Percentiles rank a stretch among this genome's conserved stretches.
phyloP scores from a whole-genome alignment of 225 moss, liverwort and hornwort species.

The Asterella californica region DNA sequence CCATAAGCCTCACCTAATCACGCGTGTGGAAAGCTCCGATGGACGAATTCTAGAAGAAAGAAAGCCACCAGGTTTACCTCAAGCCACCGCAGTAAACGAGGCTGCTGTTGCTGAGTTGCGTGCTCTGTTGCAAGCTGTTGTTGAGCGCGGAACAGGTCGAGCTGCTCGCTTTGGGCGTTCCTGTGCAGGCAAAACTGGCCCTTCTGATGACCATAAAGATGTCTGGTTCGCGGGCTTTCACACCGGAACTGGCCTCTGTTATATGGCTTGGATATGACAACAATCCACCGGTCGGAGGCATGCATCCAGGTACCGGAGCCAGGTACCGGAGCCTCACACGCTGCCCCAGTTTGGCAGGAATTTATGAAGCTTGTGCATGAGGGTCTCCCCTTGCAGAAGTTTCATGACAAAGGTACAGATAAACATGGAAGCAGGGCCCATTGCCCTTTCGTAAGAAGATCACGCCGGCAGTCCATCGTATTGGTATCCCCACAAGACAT shows the following conservation, averaged over 20 bases:
- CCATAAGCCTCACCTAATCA: constrained; percentile 68
- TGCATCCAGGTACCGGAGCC: constrained; percentile 98
- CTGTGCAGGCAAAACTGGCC: constrained; percentile 95
- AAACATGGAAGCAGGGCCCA: constrained; percentile 65
- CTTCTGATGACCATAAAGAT: constrained; percentile 92
- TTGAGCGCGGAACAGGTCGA: constrained; percentile 87
- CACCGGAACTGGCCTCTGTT: constrained; percentile 92
- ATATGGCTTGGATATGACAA: constrained; percentile 97
- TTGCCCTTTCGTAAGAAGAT: constrained; percentile 63
- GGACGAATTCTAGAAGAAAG: constrained; percentile 75
- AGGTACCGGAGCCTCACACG: constrained; percentile 92
- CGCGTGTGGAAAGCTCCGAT: constrained; percentile 64
- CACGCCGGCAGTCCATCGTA: constrained; percentile 35
- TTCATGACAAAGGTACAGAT: constrained; percentile 75
- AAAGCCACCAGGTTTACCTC: constrained; percentile 39
- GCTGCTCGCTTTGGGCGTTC: constrained; percentile 80
- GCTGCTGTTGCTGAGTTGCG: constrained; percentile 82
- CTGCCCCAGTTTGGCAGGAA: constrained; percentile 87
- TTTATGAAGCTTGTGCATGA: constrained; percentile 87
- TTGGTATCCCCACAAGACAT: constrained; percentile 30
- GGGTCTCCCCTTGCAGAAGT: constrained; percentile 73
- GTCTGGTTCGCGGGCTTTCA: constrained; percentile 99
- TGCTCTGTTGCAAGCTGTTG: constrained; percentile 79
- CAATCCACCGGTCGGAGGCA: constrained; percentile 86
- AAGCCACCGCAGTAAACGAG: constrained; percentile 53